Evolutionary conservation across 2,329 filamentous ascomycete genomes (phyloP).

Genomic region (Ilyonectria mors-panacis): DNA sequence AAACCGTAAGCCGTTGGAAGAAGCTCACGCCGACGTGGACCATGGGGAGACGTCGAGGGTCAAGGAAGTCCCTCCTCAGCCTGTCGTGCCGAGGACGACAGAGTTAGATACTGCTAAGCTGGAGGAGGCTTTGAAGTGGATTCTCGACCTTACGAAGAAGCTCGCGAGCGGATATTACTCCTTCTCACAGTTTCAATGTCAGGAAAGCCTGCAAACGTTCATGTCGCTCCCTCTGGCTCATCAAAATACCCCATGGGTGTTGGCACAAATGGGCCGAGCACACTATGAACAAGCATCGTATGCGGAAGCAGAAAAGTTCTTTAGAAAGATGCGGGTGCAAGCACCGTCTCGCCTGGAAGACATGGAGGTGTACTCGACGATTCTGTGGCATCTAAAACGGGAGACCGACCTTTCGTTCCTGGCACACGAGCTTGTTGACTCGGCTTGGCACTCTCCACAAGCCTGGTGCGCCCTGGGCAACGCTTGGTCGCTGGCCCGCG

Average conservation of each 20-base stretch:
- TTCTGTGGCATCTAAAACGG: conserved; percentile 97
- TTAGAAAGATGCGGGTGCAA: conserved; percentile 82
- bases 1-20: conserved; percentile 82
- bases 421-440: conserved; percentile 89
- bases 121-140: conserved; percentile 81
- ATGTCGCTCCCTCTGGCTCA: conserved; percentile 79
- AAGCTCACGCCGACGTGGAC: conserved; percentile 79
- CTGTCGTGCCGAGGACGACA: conserved; percentile 55
- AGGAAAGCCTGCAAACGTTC: conserved; percentile 83
- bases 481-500: conserved; percentile 90
- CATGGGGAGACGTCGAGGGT: conserved; percentile 70
- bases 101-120: conserved; percentile 74
- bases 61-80: conserved; percentile 59
- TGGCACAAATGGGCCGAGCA: conserved; percentile 90
- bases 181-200: conserved; percentile 83
- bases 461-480: conserved; percentile 98
- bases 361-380: conserved; percentile 98
- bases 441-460: conserved; percentile 90
- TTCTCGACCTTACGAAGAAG: conserved; percentile 86
- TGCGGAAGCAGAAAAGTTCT: conserved; percentile 87
- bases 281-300: conserved; percentile 94
- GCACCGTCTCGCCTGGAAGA: conserved; percentile 89
- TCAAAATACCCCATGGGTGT: conserved; percentile 92
- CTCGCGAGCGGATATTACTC: conserved; percentile 85
- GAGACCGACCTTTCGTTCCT: conserved; percentile 94